Conservation (phyloP, 2,329 filamentous ascomycete genomes). For the Akanthomyces dipterigenus region DNA sequence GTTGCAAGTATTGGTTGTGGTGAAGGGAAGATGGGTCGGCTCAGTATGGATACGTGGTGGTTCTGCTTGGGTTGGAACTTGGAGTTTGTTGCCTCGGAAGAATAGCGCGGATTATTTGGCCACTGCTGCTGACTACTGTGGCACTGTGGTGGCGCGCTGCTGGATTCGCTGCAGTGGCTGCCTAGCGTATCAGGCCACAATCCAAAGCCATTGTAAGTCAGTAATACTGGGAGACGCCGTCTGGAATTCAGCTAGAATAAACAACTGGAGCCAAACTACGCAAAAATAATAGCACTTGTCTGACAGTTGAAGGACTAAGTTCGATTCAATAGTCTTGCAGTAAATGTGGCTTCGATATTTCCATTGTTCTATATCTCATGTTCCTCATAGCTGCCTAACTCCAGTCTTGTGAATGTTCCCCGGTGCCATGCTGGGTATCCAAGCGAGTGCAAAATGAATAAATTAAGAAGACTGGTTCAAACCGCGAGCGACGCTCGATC, state of each 20-base stretch:
- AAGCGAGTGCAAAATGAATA: constrained; percentile 20
- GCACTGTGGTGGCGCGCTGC: not conserved
- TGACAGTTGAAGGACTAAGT: not conserved
- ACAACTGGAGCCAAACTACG: not conserved
- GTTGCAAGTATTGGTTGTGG: not conserved
- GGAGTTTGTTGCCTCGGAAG: constrained; percentile 5
- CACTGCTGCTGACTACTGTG: not conserved
- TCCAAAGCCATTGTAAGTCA: not conserved
- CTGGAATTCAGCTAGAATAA: not conserved
- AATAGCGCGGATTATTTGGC: constrained; percentile 11
- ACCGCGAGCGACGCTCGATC: not conserved
- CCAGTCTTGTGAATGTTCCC: constrained; percentile 15
- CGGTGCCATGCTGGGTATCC: constrained; percentile 28
- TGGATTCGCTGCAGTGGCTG: not conserved
- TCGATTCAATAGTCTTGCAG: not conserved
- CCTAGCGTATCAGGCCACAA: constrained; percentile 4
- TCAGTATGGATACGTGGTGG: constrained; percentile 9
- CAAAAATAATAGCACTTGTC: not conserved
- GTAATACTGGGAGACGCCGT: too few species aligned
- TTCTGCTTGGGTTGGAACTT: not conserved
- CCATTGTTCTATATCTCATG: not conserved
- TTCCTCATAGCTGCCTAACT: constrained; percentile 1
- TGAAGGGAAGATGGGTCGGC: not conserved
- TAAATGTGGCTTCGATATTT: not conserved
- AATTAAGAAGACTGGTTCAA: constrained; percentile 12